Evolutionary conservation across 768 basidiomycete species (phyloP), one percentile per base, ranked within the genome.

Genomic region (Panaeolus papilionaceus): DNA sequence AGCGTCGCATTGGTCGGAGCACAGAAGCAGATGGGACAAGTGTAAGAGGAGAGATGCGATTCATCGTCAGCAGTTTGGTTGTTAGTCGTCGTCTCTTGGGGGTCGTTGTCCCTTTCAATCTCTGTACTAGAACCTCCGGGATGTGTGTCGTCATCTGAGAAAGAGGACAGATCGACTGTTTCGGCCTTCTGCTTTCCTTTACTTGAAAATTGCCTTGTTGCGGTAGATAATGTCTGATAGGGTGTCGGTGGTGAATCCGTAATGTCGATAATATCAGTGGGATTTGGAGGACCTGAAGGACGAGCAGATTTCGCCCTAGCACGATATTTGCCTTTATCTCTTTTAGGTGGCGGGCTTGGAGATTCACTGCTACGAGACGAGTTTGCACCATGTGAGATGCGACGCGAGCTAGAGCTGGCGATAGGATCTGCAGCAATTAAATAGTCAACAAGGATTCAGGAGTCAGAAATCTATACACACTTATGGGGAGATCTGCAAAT

Each of bases 1-100:
- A 94, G 75, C 0, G 92, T 91, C 4, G 93, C 90, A 68, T 92
- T 88, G 0, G 87, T 87, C 0, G 92, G 92, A 0, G 90, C 85
- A 45, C 82, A 88, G 81, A 93, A 92, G 74, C 93, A 94, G 68
- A 94, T 90, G 10, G 93, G 93, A 73, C 93, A 93, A 0, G 85
- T 86, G 74, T 92, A 93, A n/a, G 83, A 78, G 0, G 89, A 83
- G 16, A 92, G 82, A 0, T 76, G 79, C 9, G 26, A 12, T 4
- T 58, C 54, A 14, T 58, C 54, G 38, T 84, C 82, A 11, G 75
- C 65, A 51, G 66, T 65, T 64, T 70, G 68, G 38, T 70, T 66
- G 4, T 64, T 74, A 65, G 70, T 28, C n/a, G 69, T 26, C 64
- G 64, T 7, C 38, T 65, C 42, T 18, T 68, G 47, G 8, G 72